phyloP scores from a whole-genome alignment of 2,329 filamentous ascomycete genomes.

The Shiraia bambusicola region DNA sequence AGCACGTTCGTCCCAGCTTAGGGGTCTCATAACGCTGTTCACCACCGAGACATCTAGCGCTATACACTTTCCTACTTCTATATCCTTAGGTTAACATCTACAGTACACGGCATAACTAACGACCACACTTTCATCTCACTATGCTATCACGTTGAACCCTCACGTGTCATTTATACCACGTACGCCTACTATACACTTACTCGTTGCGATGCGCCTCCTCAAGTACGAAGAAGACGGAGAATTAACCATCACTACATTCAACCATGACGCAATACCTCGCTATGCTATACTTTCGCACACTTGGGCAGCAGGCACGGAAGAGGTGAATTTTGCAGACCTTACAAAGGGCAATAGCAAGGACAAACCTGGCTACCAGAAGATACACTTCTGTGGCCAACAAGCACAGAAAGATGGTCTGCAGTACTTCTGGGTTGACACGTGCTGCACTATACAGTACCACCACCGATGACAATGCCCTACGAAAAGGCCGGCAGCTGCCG shows the following conservation, averaged over 20 bases:
- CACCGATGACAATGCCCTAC: slow-evolving; percentile 1
- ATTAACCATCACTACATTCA: slow-evolving; percentile 1
- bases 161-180: not conserved
- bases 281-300: slow-evolving; percentile 7
- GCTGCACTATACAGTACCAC: slow-evolving; percentile 14
- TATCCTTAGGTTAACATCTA: not conserved
- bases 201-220: slow-evolving; percentile 1
- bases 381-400: too few relatives aligned
- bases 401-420: too few relatives aligned
- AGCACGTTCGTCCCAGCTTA: not conserved
- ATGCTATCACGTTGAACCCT: not conserved
- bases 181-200: not conserved
- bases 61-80: not conserved
- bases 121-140: not conserved
- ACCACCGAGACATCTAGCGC: not conserved
- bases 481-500: not conserved
- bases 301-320: slow-evolving; percentile 1
- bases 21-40: not conserved
- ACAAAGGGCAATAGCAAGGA: not conserved
- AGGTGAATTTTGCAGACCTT: slow-evolving; percentile 1
- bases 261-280: not conserved
- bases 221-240: not conserved
- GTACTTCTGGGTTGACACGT: too few relatives aligned
- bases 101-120: not conserved
- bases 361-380: slow-evolving; percentile 1